Evolutionary conservation across 1,139 yeast genomes (phyloP).

Genomic region (Pichia sp.): DNA sequence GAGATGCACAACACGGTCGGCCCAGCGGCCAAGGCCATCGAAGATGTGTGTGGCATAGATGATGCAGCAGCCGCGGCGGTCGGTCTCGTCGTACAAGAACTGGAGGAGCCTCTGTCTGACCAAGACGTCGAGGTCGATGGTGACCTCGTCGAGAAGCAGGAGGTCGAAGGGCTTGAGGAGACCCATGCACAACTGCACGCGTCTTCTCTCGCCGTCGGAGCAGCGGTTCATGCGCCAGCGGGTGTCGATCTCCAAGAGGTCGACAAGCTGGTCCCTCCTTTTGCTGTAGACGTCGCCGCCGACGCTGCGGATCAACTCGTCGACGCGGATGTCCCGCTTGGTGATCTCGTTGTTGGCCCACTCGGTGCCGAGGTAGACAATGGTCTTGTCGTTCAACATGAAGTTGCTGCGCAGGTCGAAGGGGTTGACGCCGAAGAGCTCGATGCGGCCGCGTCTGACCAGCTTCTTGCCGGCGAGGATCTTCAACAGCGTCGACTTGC

Average conservation of each 20-base stretch:
- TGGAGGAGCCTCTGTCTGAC: conserved; percentile 72
- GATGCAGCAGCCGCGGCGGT: conserved; percentile 59
- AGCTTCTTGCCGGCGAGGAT: conserved; percentile 89
- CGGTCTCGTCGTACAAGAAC: conserved; percentile 69
- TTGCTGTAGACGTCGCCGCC: conserved; percentile 76
- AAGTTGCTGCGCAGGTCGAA: conserved; percentile 49
- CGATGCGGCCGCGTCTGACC: conserved; percentile 63
- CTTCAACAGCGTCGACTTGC: conserved; percentile 82
- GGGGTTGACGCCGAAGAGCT: conserved; percentile 82
- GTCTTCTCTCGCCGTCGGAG: conserved; percentile 90
- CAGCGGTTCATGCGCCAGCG: conserved; percentile 89
- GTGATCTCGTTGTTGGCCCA: conserved; percentile 95
- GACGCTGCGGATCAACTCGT: conserved; percentile 68
- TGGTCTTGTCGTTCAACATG: conserved; percentile 36
- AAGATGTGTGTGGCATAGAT: conserved; percentile 95
- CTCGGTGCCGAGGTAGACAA: conserved; percentile 94
- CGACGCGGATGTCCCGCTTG: conserved; percentile 84
- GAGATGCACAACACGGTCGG: conserved; percentile 78
- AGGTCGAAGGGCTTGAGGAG: conserved; percentile 85
- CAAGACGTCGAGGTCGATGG: conserved; percentile 91
- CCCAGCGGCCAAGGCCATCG: conserved; percentile 90
- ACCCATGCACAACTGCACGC: conserved; percentile 95
- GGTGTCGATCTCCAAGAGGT: conserved; percentile 77
- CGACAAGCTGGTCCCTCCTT: conserved; percentile 70
- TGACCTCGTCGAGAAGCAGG: conserved; percentile 84